phyloP scores from a whole-genome alignment of 805 yeast genomes.

The Saturnispora zaruensis region DNA sequence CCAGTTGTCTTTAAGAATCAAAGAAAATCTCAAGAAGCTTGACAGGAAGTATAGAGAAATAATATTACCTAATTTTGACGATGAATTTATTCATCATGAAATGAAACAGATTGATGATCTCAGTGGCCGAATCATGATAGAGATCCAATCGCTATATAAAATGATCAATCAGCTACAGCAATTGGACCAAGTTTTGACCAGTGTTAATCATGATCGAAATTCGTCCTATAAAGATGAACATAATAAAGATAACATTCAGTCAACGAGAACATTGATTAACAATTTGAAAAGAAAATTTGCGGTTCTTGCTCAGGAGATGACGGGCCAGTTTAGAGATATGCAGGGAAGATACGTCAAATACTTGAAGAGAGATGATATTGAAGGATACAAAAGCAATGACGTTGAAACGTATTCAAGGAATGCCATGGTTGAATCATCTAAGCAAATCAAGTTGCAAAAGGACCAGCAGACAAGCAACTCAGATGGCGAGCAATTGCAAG shows the following conservation, averaged over 20 bases:
- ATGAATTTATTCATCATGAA: conserved; percentile 65
- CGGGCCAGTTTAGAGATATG: conserved; percentile 71
- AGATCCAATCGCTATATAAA: conserved; percentile 71
- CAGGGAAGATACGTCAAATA: conserved; percentile 86
- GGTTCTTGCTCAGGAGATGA: conserved; percentile 66
- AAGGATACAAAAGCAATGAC: conserved; percentile 16
- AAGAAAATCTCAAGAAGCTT: conserved; percentile 47
- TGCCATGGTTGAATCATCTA: conserved; percentile 37
- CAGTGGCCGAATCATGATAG: conserved; percentile 64
- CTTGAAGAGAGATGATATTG: conserved; percentile 62
- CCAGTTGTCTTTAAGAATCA: conserved; percentile 32
- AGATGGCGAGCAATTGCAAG: conserved; percentile 41
- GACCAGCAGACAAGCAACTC: conserved; percentile 30
- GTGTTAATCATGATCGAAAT: neutral
- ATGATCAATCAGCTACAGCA: conserved; percentile 58
- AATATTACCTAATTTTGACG: conserved; percentile 80
- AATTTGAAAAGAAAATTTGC: conserved; percentile 85
- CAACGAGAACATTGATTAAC: conserved; percentile 43
- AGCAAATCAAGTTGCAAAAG: conserved; percentile 36
- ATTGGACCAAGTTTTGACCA: conserved; percentile 12
- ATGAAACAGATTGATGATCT: conserved; percentile 52
- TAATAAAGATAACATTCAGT: neutral
- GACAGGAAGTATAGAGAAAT: conserved; percentile 70
- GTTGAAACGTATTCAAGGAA: conserved; percentile 45
- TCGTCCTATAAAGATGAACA: conserved; percentile 3